Evolutionary conservation across 2,329 filamentous ascomycete genomes (phyloP).

Genomic region (Dryadomyces quercivorus): DNA sequence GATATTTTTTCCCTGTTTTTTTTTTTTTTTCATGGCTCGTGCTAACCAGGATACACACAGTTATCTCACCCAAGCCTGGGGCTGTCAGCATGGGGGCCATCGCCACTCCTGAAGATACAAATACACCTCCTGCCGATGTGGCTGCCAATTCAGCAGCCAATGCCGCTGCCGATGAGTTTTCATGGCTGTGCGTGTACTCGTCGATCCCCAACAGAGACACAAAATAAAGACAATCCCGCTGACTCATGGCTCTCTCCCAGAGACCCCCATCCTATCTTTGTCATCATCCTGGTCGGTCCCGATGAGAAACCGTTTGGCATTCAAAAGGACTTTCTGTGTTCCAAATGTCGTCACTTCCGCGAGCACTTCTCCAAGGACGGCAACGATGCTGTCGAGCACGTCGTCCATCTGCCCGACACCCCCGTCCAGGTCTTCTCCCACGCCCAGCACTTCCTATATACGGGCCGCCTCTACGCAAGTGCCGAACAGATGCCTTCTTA

Average conservation of each 20-base stretch:
- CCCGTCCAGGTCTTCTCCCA: constrained; percentile 40
- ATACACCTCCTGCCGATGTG: not conserved
- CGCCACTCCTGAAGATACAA: not conserved
- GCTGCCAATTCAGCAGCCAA: not conserved
- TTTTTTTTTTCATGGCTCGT: not conserved
- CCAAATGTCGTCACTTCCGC: constrained; percentile 36
- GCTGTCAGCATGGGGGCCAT: not conserved
- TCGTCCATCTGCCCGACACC: constrained; percentile 37
- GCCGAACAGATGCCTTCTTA: constrained; percentile 34
- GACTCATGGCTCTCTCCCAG: constrained; percentile 17
- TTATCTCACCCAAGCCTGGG: not conserved
- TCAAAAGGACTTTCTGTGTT: constrained; percentile 45
- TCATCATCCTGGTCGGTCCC: constrained; percentile 40
- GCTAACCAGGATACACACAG: not conserved
- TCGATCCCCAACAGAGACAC: not conserved
- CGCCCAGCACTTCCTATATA: constrained; percentile 42
- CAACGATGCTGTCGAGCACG: constrained; percentile 30
- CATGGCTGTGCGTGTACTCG: constrained; percentile 16
- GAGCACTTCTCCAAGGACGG: constrained; percentile 27
- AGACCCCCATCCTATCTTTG: constrained; percentile 42
- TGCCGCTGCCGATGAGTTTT: constrained; percentile 11
- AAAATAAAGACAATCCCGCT: not conserved
- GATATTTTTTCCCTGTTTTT: not conserved
- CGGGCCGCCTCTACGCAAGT: constrained; percentile 31
- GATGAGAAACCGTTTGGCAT: constrained; percentile 43